These are phyloP conservation scores for Aspergillus sp. DNA, from an alignment of 2,329 filamentous ascomycete species.

Conservation along the genomic window DNA sequence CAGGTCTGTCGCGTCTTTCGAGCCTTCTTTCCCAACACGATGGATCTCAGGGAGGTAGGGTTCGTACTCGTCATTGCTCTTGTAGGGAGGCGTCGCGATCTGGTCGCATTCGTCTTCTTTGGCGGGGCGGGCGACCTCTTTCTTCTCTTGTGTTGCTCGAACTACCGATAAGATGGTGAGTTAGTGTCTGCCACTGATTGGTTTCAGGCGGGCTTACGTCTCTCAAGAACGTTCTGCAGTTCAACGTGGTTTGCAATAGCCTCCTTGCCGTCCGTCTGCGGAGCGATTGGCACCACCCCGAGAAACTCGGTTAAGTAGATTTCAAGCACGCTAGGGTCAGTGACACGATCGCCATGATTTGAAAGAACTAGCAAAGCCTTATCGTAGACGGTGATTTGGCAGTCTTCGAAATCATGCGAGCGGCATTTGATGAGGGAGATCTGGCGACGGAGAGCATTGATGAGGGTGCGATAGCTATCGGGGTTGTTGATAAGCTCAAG, in stretches of 20 bases:
- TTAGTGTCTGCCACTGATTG: not conserved
- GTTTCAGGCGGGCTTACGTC: conserved; percentile 26
- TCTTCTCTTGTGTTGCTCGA: not conserved
- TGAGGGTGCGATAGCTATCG: conserved; percentile 31
- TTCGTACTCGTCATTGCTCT: conserved; percentile 3
- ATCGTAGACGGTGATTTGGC: conserved; percentile 47
- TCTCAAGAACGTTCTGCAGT: conserved; percentile 30
- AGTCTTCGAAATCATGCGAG: conserved; percentile 38
- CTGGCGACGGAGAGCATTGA: conserved; percentile 41
- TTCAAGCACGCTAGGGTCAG: conserved; percentile 39
- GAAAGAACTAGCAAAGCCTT: conserved; percentile 43
- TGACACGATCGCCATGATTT: conserved; percentile 34
- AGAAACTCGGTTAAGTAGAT: conserved; percentile 46
- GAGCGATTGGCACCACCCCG: conserved; percentile 32
- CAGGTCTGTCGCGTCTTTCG: not conserved
- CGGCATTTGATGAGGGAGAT: conserved; percentile 41
- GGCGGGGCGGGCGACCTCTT: not conserved
- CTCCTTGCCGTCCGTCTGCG: conserved; percentile 24
- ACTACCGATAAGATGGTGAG: not conserved
- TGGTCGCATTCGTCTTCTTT: not conserved
- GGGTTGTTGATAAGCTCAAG: conserved; percentile 35
- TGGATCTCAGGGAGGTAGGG: conserved; percentile 1
- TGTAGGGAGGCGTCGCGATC: not conserved
- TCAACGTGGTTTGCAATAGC: conserved; percentile 34
- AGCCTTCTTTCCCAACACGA: not conserved